Conservation (phyloP, 2,329 filamentous ascomycete species). For the Aspergillus neoniger region DNA sequence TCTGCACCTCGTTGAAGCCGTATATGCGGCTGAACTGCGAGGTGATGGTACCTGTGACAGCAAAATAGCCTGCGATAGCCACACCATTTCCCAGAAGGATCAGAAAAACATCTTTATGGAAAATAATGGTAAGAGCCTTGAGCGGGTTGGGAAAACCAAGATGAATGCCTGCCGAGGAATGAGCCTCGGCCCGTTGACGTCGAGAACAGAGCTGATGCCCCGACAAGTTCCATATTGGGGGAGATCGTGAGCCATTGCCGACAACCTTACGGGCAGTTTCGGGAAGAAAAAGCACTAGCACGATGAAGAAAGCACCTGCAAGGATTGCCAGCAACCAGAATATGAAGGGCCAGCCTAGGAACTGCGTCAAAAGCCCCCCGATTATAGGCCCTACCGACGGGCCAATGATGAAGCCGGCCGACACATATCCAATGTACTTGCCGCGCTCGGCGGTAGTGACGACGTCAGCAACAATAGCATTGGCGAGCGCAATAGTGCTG, state of each 20-base stretch:
- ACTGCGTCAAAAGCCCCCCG: slow-evolving; percentile 64
- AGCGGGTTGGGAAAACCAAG: not conserved
- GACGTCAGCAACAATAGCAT: slow-evolving; percentile 43
- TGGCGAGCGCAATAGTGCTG: slow-evolving; percentile 43
- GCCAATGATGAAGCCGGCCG: slow-evolving; percentile 55
- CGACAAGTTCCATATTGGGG: not conserved
- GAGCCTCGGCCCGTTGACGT: not conserved
- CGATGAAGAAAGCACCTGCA: slow-evolving; percentile 52
- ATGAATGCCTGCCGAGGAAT: not conserved
- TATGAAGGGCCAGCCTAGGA: slow-evolving; percentile 62
- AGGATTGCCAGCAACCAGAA: slow-evolving; percentile 69
- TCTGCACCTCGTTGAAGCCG: slow-evolving; percentile 3
- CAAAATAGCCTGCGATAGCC: not conserved
- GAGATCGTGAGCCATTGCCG: slow-evolving; percentile 9
- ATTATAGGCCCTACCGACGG: slow-evolving; percentile 59
- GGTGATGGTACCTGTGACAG: not conserved
- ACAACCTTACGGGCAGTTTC: slow-evolving; percentile 12
- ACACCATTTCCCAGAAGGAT: not conserved
- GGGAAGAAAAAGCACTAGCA: slow-evolving; percentile 41
- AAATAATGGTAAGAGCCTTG: not conserved
- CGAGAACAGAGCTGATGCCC: not conserved
- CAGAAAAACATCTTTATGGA: not conserved
- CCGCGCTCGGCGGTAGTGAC: slow-evolving; percentile 40
- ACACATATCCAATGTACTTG: slow-evolving; percentile 49
- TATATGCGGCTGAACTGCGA: not conserved